A percentile compares a stretch with the other conserved stretches of the same genome.
Conservation (phyloP, 2,329 filamentous ascomycete species). For the Sporothrix brunneoviolacea region DNA sequence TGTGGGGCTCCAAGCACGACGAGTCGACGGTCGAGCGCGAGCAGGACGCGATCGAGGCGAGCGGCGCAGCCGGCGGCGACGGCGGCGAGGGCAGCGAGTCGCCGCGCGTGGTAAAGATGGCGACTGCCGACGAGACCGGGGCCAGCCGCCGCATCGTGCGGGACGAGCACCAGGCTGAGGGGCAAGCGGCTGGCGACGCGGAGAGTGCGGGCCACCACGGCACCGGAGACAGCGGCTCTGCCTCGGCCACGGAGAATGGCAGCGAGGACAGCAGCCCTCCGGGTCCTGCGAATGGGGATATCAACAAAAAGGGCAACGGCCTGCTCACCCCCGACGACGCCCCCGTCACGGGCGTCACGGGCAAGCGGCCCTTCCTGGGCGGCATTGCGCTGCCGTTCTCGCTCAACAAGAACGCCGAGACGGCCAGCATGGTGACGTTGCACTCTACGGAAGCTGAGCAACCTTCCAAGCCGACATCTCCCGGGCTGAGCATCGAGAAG, state of each 20-base stretch:
- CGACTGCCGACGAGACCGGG: no score
- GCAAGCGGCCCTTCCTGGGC: conserved; percentile 59
- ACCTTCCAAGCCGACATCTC: no score
- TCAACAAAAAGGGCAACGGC: no score
- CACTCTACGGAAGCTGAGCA: conserved; percentile 29
- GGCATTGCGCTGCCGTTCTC: conserved; percentile 70
- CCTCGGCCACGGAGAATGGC: no score
- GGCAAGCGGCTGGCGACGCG: no score
- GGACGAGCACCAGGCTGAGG: conserved; percentile 5
- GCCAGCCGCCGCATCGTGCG: conserved; percentile 10
- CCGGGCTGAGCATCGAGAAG: no score
- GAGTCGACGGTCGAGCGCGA: conserved; percentile 61
- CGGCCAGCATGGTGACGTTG: conserved; percentile 65
- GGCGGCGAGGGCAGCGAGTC: no score
- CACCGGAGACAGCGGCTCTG: no score
- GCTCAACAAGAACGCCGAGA: conserved; percentile 55
- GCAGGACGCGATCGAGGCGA: conserved; percentile 26
- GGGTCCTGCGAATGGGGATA: no score
- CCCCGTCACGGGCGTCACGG: conserved; percentile 39
- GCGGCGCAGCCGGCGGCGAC: conserved; percentile 18
- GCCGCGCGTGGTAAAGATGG: no score
- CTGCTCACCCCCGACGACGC: conserved; percentile 36
- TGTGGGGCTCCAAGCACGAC: conserved; percentile 87
- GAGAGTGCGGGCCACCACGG: no score
- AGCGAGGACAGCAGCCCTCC: no score